phyloP scores from a whole-genome alignment of 352 stramenopile genomes.

The Phytophthora europaea region DNA sequence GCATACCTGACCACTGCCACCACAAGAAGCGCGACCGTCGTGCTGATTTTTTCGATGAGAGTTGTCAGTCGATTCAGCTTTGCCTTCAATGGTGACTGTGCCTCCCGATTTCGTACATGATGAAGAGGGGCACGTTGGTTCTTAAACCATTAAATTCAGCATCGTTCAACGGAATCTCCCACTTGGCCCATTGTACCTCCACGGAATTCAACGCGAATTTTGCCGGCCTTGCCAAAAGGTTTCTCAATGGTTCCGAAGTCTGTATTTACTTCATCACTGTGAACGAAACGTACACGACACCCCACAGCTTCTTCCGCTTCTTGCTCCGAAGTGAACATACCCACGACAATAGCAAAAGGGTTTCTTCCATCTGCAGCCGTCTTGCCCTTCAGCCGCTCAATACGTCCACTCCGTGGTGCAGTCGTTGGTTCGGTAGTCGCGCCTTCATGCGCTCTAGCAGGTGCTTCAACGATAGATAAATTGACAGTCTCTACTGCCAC shows the following conservation, averaged over 20 bases:
- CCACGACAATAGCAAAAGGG: conserved; percentile 66
- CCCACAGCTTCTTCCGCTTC: conserved; percentile 51
- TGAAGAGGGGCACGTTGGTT: too few species aligned
- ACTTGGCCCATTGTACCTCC: conserved; percentile 62
- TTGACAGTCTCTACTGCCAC: conserved; percentile 1
- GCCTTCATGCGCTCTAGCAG: background rate
- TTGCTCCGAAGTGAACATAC: conserved; percentile 60
- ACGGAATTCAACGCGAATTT: conserved; percentile 70
- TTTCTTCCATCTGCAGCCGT: conserved; percentile 71
- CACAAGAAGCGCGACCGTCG: conserved; percentile 80
- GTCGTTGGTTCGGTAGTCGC: background rate
- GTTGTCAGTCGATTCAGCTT: conserved; percentile 90
- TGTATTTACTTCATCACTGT: background rate
- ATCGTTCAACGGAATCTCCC: conserved; percentile 49
- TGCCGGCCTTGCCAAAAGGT: conserved; percentile 81
- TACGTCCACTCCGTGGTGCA: conserved; percentile 26
- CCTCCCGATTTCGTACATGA: conserved; percentile 52
- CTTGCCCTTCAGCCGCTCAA: conserved; percentile 80
- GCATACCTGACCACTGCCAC: conserved; percentile 98
- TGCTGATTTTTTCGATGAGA: conserved; percentile 87
- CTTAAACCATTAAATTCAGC: conserved; percentile 3
- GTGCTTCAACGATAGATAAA: conserved; percentile 1
- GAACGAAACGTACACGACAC: conserved; percentile 28
- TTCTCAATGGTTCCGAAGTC: conserved; percentile 72
- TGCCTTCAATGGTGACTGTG: conserved; percentile 81